Percentiles rank a stretch among this genome's conserved stretches.
Evolutionary conservation across 495 filamentous ascomycete genomes (phyloP).

Genomic region (Aspergillus egyptiacus): DNA sequence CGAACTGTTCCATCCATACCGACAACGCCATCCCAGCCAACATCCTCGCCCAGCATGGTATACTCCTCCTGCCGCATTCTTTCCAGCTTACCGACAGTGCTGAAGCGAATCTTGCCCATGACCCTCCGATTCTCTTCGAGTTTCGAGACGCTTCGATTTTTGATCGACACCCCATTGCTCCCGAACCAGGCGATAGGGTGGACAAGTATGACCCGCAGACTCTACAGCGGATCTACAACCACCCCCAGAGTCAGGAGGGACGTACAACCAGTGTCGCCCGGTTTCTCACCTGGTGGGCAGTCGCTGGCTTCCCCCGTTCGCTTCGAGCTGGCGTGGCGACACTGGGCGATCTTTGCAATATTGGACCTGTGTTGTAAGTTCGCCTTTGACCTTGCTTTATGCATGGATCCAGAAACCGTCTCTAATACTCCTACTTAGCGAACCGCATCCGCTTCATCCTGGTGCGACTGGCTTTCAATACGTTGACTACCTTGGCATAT

Average conservation of each 20-base stretch:
- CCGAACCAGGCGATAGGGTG: not conserved
- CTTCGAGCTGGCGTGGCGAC: not conserved
- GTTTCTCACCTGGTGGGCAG: not conserved
- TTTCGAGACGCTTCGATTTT: not conserved
- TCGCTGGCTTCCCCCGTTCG: not conserved
- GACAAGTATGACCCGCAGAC: not conserved
- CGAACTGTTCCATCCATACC: too few species aligned
- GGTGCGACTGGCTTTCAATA: not conserved
- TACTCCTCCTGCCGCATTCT: not conserved
- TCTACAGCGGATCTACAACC: not conserved
- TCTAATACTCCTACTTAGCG: not conserved
- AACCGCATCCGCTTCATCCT: not conserved
- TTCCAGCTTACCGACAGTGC: not conserved
- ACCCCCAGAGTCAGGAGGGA: not conserved
- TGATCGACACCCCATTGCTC: not conserved
- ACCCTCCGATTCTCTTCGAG: not conserved
- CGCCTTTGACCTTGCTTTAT: too few species aligned
- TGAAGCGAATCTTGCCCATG: not conserved
- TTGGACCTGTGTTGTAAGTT: not conserved
- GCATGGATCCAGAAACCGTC: too few species aligned
- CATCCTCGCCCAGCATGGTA: not conserved
- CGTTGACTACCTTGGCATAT: not conserved
- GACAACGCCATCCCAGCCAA: not conserved
- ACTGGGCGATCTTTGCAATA: not conserved
- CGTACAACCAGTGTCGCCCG: not conserved